Evolutionary conservation across 2,329 filamentous ascomycete genomes (phyloP).

Genomic region (Aspergillus ibericus): DNA sequence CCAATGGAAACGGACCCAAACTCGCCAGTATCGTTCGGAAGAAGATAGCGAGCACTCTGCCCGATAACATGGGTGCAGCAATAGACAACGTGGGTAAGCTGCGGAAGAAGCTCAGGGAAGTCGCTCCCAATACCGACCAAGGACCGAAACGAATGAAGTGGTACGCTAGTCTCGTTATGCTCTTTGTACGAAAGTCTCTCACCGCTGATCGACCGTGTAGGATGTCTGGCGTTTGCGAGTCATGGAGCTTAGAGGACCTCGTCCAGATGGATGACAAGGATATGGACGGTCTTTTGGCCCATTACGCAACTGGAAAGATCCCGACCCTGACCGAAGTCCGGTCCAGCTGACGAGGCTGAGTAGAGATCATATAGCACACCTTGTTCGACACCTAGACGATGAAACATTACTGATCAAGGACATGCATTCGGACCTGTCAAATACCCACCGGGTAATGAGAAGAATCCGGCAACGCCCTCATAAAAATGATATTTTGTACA

Average conservation of each 20-base stretch:
- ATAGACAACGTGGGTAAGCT: slow-evolving; percentile 81
- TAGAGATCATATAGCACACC: background rate
- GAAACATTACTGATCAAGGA: background rate
- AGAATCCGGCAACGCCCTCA: slow-evolving; percentile 1
- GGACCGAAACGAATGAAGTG: slow-evolving; percentile 89
- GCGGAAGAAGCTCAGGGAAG: slow-evolving; percentile 72
- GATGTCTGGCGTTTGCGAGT: slow-evolving; percentile 91
- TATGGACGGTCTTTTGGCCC: slow-evolving; percentile 79
- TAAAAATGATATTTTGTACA: slow-evolving; percentile 14
- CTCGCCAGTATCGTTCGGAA: slow-evolving; percentile 82
- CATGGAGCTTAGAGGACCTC: slow-evolving; percentile 80
- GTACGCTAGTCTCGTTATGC: slow-evolving; percentile 47
- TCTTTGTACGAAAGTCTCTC: background rate
- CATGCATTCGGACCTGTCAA: background rate
- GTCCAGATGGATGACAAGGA: slow-evolving; percentile 78
- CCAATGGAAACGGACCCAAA: slow-evolving; percentile 92
- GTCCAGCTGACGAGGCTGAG: background rate
- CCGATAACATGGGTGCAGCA: slow-evolving; percentile 77
- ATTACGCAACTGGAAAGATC: slow-evolving; percentile 56
- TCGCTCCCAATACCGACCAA: slow-evolving; percentile 71
- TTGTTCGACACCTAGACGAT: background rate
- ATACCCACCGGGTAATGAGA: background rate
- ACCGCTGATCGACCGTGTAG: slow-evolving; percentile 41
- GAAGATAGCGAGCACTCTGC: slow-evolving; percentile 75
- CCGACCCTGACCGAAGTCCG: slow-evolving; percentile 41